Evolutionary conservation across 2,329 filamentous ascomycete genomes (phyloP), one percentile per base, ranked within the genome.

Genomic region (Colletotrichum gloeosporioides): DNA sequence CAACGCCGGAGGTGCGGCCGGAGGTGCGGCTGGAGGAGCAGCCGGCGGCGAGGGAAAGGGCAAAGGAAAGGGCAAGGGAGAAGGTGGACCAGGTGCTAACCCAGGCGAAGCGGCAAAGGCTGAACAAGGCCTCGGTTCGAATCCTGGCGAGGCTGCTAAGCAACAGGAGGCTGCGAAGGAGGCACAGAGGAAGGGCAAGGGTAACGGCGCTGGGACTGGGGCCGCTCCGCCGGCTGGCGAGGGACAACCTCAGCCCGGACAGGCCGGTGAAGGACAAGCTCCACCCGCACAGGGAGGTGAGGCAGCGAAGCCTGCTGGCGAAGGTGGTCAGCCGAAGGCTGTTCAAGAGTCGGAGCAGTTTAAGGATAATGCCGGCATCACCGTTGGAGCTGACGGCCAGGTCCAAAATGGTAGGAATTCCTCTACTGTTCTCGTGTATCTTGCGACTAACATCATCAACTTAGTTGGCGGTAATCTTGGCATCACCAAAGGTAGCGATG

Each of bases 401-500:
- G 63, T 61, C 16, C 57, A 76, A n/a, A 76, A 76, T 27, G 12
- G 73, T 76, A 64, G 57, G 69, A 36, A 36, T 15, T 3, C 12
- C 8, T 53, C 44, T 9, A n/a, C 34, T n/a, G 15, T 34, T 29
- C 29, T 8, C 5, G 0, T 29, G 0, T 15, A 2, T 13, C 13
- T 13, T 18, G 1, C 0, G 15, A 32, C 29, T 34, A 62, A 61
- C 31, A 72, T 22, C 12, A 16, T 32, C 6, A 16, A 12, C 2
- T 2, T 25, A 76, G 73, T 76, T 13, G 73, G 73, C n/a, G 73
- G 73, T 10, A 68, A 76, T n/a, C 57, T 76, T 2, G 73, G 73
- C 7, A 76, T 76, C n/a, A 76, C 69, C 15, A 76, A 76, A 18
- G 73, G 73, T 6, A 76, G 73, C 8, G 73, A 76, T 27, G 73